These are phyloP conservation scores for Lactarius quietus DNA, from an alignment of 768 basidiomycete species.

Conservation along the genomic window DNA sequence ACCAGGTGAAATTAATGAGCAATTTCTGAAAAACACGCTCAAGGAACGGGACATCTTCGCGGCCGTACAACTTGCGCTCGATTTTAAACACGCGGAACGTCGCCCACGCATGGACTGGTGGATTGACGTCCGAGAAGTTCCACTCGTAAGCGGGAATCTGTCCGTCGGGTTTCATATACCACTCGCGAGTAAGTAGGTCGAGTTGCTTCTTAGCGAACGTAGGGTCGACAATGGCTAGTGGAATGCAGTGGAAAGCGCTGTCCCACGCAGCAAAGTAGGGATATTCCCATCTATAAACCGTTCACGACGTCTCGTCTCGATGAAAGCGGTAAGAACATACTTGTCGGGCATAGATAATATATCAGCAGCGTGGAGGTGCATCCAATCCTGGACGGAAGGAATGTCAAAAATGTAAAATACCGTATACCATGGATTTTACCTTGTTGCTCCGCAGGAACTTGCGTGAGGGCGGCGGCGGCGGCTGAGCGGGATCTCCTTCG, in stretches of 20 bases:
- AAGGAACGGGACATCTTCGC: constrained; percentile 86
- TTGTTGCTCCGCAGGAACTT: constrained; percentile 74
- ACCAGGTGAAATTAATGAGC: constrained; percentile 97
- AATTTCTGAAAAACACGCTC: constrained; percentile 99
- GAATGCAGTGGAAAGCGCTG: constrained; percentile 99
- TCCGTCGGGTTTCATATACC: constrained; percentile 99
- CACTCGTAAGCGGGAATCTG: constrained; percentile 99
- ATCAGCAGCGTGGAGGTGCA: constrained; percentile 92
- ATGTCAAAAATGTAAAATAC: background rate
- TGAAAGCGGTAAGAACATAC: constrained; percentile 39
- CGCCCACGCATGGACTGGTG: constrained; percentile 98
- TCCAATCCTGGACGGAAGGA: constrained; percentile 71
- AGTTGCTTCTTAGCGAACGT: constrained; percentile 97
- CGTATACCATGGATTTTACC: constrained; percentile 36
- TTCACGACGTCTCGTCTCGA: background rate
- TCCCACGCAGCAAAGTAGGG: constrained; percentile 99
- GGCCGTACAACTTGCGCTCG: constrained; percentile 90
- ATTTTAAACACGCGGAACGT: constrained; percentile 99
- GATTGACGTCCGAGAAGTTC: constrained; percentile 99
- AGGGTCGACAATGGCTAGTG: constrained; percentile 93
- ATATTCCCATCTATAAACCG: constrained; percentile 80
- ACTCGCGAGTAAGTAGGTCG: constrained; percentile 92
- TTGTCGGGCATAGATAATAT: constrained; percentile 99
- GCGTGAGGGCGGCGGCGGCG: constrained; percentile 86
- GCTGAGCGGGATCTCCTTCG: constrained; percentile 92